These are phyloP conservation scores for Eucalyptus regnans DNA, from an alignment of 345 rosid genomes.

Conservation along the genomic window DNA sequence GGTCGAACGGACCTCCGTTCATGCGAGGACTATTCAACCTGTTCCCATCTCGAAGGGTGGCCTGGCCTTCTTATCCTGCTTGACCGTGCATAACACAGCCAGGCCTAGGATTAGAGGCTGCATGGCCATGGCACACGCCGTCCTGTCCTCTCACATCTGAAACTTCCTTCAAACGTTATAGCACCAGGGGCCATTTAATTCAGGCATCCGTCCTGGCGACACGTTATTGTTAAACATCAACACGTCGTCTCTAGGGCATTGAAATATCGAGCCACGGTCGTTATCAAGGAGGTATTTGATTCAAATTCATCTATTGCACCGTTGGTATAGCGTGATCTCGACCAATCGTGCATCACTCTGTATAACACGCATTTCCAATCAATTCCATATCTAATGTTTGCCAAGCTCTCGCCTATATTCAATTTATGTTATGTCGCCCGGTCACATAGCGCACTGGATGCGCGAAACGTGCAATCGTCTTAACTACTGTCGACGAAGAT, in stretches of 20 bases:
- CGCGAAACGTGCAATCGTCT: not conserved
- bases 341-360: not conserved
- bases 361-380: not conserved
- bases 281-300: not conserved
- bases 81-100: not conserved
- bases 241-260: not conserved
- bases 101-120: not conserved
- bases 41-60: too few species aligned
- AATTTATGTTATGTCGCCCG: rapidly evolving
- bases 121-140: not conserved
- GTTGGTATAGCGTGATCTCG: rapidly evolving
- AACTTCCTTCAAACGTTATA: not conserved
- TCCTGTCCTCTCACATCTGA: not conserved
- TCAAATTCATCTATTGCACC: not conserved
- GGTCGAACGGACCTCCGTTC: not conserved
- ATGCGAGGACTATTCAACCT: too few species aligned
- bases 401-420: not conserved
- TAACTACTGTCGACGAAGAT: not conserved
- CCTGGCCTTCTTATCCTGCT: too few species aligned
- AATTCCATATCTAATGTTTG: rapidly evolving
- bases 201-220: not conserved
- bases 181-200: not conserved
- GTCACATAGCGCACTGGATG: rapidly evolving
- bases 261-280: not conserved
- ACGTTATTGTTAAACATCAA: not conserved